Percentiles rank a stretch among this genome's conserved stretches.
Evolutionary conservation across 208 protist species (phyloP).

Genomic region (Porcisia deanei): DNA sequence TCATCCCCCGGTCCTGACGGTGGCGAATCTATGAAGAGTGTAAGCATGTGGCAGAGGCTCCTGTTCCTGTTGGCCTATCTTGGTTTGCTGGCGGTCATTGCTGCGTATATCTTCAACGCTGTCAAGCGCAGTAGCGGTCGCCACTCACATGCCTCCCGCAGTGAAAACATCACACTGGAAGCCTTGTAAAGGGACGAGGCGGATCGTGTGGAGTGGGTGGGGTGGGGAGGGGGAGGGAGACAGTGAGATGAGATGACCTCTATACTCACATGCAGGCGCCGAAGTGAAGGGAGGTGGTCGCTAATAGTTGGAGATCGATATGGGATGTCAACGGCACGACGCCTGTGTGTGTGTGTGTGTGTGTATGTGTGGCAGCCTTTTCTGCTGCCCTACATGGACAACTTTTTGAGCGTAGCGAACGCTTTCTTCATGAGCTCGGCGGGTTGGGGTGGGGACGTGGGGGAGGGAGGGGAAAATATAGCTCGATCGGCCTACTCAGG

Average conservation of each 20-base stretch:
- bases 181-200: background rate
- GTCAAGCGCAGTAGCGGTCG: conserved; percentile 22
- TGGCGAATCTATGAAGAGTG: conserved; percentile 5
- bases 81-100: conserved; percentile 36
- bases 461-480: no score
- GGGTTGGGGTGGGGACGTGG: no score
- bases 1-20: background rate
- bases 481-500: no score
- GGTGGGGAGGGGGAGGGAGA: conserved; percentile 3
- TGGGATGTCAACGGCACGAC: no score
- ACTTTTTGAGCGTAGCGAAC: no score
- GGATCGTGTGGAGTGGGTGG: background rate
- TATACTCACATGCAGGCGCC: background rate
- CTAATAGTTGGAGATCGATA: no score
- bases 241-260: background rate
- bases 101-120: conserved; percentile 30
- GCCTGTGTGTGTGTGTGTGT: no score
- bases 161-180: conserved; percentile 26
- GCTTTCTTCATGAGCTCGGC: no score
- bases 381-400: no score
- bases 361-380: no score
- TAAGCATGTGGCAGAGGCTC: conserved; percentile 27
- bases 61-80: conserved; percentile 41
- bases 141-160: background rate
- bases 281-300: no score